These are phyloP conservation scores for Eucalyptus coolabah DNA, from an alignment of 345 rosid species.

Conservation along the genomic window DNA sequence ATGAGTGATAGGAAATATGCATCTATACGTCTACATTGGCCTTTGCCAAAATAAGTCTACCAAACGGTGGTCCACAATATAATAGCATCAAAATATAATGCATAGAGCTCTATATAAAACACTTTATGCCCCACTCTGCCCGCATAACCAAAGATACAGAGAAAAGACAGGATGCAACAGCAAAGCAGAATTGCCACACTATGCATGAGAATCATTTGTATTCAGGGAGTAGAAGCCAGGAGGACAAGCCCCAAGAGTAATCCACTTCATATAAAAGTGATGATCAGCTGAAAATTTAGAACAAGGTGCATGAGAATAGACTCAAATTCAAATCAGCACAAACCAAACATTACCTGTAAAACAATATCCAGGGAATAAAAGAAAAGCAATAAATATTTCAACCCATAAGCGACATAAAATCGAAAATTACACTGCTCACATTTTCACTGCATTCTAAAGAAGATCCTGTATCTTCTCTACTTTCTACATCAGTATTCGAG, in stretches of 20 bases:
- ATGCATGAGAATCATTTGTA: neutral
- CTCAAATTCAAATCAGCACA: neutral
- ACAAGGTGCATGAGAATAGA: neutral
- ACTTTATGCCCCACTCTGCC: neutral
- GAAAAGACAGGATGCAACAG: neutral
- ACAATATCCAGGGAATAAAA: neutral
- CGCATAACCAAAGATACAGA: neutral
- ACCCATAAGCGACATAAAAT: neutral
- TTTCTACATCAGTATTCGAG: neutral
- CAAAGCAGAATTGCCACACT: neutral
- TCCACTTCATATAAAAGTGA: neutral
- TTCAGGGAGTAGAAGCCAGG: neutral
- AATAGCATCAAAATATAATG: neutral
- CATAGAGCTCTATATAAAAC: neutral
- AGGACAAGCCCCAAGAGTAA: neutral
- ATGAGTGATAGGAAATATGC: neutral
- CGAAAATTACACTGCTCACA: slow-evolving; percentile 33
- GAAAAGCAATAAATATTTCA: neutral
- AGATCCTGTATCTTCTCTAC: slow-evolving; percentile 12
- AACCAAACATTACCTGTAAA: neutral
- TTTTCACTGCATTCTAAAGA: slow-evolving; percentile 15
- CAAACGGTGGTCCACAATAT: neutral
- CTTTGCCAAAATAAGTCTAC: neutral
- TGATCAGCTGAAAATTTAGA: neutral
- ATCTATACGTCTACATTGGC: neutral